These are phyloP conservation scores for Dendrobium catenatum DNA, from an alignment of 106 monocot species.

Conservation along the genomic window DNA sequence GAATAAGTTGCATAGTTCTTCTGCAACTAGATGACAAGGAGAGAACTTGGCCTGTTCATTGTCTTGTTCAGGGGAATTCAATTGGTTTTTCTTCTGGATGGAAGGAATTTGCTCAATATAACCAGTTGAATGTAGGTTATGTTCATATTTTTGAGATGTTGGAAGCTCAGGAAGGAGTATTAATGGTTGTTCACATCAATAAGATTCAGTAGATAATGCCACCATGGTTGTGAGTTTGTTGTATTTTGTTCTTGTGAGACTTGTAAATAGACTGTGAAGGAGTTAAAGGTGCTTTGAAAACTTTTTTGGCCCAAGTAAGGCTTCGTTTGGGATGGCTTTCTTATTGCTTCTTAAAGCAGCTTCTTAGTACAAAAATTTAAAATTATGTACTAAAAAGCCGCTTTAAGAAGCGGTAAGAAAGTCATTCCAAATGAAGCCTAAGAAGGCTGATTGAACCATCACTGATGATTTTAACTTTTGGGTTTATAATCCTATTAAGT, in stretches of 20 bases:
- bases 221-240: background rate
- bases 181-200: slow-evolving; percentile 12
- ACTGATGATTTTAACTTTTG: background rate
- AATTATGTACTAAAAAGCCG: too few relatives aligned
- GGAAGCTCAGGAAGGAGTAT: background rate
- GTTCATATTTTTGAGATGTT: slow-evolving; percentile 18
- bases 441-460: background rate
- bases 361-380: too few relatives aligned
- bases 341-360: too few relatives aligned
- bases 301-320: background rate
- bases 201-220: background rate
- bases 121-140: slow-evolving; percentile 19
- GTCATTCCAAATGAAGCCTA: too few relatives aligned
- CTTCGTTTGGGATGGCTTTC: too few relatives aligned
- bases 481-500: background rate
- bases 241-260: background rate
- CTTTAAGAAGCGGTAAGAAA: too few relatives aligned
- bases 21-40: slow-evolving; percentile 8
- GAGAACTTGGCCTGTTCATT: slow-evolving; percentile 1
- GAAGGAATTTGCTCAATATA: slow-evolving; percentile 11
- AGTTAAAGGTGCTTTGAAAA: background rate
- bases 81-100: slow-evolving; percentile 9
- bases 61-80: background rate
- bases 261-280: background rate
- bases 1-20: background rate